Evolutionary conservation across 2,329 filamentous ascomycete species (phyloP).

Genomic region (Dichotomopilus funicola): DNA sequence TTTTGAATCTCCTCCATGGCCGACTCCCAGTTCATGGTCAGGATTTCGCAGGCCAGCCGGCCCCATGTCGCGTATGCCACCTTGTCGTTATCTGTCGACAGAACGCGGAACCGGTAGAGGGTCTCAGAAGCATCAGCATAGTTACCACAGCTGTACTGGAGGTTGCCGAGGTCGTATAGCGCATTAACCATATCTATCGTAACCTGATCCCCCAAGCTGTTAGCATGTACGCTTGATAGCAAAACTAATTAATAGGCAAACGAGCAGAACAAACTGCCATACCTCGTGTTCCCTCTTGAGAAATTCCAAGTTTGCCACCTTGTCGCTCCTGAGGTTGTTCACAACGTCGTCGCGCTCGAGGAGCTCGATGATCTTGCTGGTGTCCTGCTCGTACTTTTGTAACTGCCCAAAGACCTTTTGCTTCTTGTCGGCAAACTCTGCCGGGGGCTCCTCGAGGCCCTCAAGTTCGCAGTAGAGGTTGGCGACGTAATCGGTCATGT

Average conservation of each 20-base stretch:
- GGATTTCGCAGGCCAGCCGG: slow-evolving; percentile 92
- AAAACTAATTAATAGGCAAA: neutral
- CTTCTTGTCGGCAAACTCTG: slow-evolving; percentile 82
- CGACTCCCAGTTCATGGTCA: slow-evolving; percentile 90
- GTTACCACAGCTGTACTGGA: slow-evolving; percentile 96
- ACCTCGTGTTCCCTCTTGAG: slow-evolving; percentile 93
- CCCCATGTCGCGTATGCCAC: slow-evolving; percentile 94
- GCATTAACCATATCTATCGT: slow-evolving; percentile 93
- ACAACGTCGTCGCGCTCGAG: slow-evolving; percentile 86
- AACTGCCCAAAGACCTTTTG: slow-evolving; percentile 80
- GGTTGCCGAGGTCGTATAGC: slow-evolving; percentile 91
- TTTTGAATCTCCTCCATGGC: slow-evolving; percentile 87
- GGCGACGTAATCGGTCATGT: slow-evolving; percentile 98
- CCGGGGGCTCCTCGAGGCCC: slow-evolving; percentile 66
- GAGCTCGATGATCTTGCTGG: slow-evolving; percentile 79
- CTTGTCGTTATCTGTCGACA: slow-evolving; percentile 98
- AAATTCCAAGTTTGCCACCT: slow-evolving; percentile 97
- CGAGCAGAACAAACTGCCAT: slow-evolving; percentile 28
- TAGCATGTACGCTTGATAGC: neutral
- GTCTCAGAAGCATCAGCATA: slow-evolving; percentile 86
- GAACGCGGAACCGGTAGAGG: slow-evolving; percentile 94
- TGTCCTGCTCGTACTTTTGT: slow-evolving; percentile 79
- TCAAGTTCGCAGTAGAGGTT: slow-evolving; percentile 86
- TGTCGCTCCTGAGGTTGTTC: slow-evolving; percentile 86
- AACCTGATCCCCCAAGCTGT: slow-evolving; percentile 44